Evolutionary conservation across 192 early-diverging fungal genomes (phyloP).

Genomic region (Entomortierella beljakovae): DNA sequence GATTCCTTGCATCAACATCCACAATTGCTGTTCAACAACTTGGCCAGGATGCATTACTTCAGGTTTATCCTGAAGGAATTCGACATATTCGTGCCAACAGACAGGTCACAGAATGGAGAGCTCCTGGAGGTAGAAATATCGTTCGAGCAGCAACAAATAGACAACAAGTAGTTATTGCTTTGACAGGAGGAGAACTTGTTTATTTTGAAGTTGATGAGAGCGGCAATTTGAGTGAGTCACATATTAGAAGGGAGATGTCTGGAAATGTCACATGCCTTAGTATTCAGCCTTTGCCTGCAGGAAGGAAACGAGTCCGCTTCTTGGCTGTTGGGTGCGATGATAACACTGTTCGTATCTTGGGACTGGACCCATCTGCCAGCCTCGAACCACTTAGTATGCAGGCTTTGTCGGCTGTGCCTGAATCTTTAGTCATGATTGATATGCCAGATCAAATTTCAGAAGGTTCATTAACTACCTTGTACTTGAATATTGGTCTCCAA

Average conservation of each 20-base stretch:
- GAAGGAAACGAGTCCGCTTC: slow-evolving; percentile 79
- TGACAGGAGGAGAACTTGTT: slow-evolving; percentile 85
- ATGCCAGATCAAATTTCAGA: slow-evolving; percentile 82
- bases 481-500: slow-evolving; percentile 88
- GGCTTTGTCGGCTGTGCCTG: slow-evolving; percentile 73
- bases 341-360: slow-evolving; percentile 89
- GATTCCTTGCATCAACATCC: slow-evolving; percentile 84
- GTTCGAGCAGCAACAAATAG: slow-evolving; percentile 84
- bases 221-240: slow-evolving; percentile 88
- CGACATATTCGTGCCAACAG: slow-evolving; percentile 89
- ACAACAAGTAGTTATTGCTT: slow-evolving; percentile 85
- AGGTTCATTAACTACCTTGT: slow-evolving; percentile 69
- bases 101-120: slow-evolving; percentile 94
- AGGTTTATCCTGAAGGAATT: slow-evolving; percentile 89
- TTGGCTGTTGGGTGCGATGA: slow-evolving; percentile 94
- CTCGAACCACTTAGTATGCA: slow-evolving; percentile 83
- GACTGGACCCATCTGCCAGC: slow-evolving; percentile 82
- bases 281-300: slow-evolving; percentile 82
- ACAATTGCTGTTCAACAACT: slow-evolving; percentile 89
- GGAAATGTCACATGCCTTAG: slow-evolving; percentile 80
- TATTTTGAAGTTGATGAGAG: slow-evolving; percentile 94
- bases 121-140: slow-evolving; percentile 80
- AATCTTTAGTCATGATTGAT: slow-evolving; percentile 81
- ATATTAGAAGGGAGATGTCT: slow-evolving; percentile 79
- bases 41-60: slow-evolving; percentile 89